A percentile compares a stretch with the other conserved stretches of the same genome.
phyloP scores from a whole-genome alignment of 2,329 filamentous ascomycete species.

The Colletotrichum costaricense region DNA sequence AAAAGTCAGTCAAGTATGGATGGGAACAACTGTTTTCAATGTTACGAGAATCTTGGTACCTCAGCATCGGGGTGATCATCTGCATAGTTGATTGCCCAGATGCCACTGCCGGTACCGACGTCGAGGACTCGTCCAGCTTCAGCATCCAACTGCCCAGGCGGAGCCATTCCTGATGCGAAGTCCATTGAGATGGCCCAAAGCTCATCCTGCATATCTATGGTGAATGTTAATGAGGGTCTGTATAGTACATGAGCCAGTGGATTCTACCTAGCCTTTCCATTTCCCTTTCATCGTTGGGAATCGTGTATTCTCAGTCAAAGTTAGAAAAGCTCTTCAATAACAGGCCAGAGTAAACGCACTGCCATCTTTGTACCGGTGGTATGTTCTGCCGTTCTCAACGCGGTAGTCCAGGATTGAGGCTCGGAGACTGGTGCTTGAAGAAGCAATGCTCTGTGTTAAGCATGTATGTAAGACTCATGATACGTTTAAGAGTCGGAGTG shows the following conservation, averaged over 20 bases:
- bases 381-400: constrained; percentile 27
- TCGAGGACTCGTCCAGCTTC: constrained; percentile 38
- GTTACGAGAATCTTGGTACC: constrained; percentile 20
- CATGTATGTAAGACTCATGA: no score
- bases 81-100: constrained; percentile 52
- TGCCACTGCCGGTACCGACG: constrained; percentile 42
- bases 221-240: neutral
- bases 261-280: constrained; percentile 12
- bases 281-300: constrained; percentile 22
- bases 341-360: neutral
- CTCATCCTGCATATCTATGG: constrained; percentile 61
- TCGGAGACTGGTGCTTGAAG: constrained; percentile 43
- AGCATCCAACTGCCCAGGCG: constrained; percentile 30
- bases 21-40: no score
- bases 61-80: constrained; percentile 47
- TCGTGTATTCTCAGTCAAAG: constrained; percentile 1
- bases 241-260: fast-evolving
- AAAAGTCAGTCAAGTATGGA: no score
- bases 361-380: constrained; percentile 38
- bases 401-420: constrained; percentile 43
- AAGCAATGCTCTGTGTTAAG: neutral
- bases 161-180: constrained; percentile 7
- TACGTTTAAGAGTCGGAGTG: no score
- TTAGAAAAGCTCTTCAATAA: neutral
- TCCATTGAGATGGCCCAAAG: constrained; percentile 59